Evolutionary conservation across 345 rosid genomes (phyloP).

Genomic region (Passiflora organensis): DNA sequence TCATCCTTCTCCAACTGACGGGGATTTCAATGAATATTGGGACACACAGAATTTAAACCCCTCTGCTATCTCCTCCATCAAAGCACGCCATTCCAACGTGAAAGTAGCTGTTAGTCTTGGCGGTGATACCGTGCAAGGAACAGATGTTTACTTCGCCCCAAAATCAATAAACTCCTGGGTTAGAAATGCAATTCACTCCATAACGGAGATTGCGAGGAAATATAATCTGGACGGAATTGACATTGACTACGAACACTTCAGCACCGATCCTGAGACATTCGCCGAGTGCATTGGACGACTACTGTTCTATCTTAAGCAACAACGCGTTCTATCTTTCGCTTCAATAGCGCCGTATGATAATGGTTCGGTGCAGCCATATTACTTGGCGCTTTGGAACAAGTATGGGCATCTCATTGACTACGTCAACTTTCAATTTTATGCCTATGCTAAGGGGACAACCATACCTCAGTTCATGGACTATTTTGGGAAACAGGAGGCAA

Average conservation of each 20-base stretch:
- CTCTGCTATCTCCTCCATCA: conserved; percentile 32
- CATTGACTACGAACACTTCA: conserved; percentile 53
- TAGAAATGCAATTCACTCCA: conserved; percentile 36
- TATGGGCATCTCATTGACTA: conserved; percentile 55
- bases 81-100: conserved; percentile 31
- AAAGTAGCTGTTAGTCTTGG: conserved; percentile 60
- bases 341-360: conserved; percentile 55
- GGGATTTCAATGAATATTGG: conserved; percentile 40
- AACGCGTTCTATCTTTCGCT: conserved; percentile 30
- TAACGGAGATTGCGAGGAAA: conserved; percentile 28
- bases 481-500: conserved; percentile 31
- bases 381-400: conserved; percentile 49
- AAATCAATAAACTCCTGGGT: conserved; percentile 46
- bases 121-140: conserved; percentile 30
- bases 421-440: conserved; percentile 57
- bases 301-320: conserved; percentile 17
- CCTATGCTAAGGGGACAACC: conserved; percentile 38
- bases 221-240: conserved; percentile 48
- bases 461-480: conserved; percentile 35
- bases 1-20: conserved; percentile 42
- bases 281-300: conserved; percentile 55
- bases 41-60: conserved; percentile 34
- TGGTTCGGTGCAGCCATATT: conserved; percentile 36
- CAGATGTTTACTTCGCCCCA: conserved; percentile 22
- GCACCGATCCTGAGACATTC: conserved; percentile 42